Percentiles rank a stretch among this genome's conserved stretches.
These are phyloP conservation scores for Penicillium freii DNA, from an alignment of 2,329 filamentous ascomycete genomes.

Conservation along the genomic window DNA sequence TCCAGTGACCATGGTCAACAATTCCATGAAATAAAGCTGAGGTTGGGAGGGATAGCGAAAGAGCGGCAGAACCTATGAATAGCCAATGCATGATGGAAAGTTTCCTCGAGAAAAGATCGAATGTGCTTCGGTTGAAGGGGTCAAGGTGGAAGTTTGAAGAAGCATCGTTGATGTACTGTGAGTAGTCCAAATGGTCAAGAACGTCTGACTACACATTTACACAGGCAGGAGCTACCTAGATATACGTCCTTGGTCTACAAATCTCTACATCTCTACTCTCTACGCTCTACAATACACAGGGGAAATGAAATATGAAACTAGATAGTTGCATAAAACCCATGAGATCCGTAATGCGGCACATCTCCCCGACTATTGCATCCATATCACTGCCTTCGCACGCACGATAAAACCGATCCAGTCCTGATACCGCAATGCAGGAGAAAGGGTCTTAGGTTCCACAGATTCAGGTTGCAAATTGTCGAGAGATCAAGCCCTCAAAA, in stretches of 20 bases:
- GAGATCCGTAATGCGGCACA: not conserved
- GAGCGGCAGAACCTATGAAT: not conserved
- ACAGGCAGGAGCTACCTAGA: not conserved
- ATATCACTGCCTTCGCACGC: not conserved
- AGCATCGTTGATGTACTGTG: not conserved
- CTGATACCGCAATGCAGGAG: not conserved
- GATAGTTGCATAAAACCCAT: not conserved
- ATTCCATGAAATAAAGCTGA: constrained; percentile 4
- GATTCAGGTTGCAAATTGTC: not conserved
- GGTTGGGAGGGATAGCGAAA: constrained; percentile 7
- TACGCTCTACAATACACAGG: not conserved
- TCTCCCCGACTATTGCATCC: not conserved
- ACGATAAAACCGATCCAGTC: not conserved
- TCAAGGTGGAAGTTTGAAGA: not conserved
- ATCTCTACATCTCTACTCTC: not conserved
- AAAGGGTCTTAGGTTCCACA: not conserved
- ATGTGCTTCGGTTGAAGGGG: not conserved
- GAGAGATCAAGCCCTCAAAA: constrained; percentile 1
- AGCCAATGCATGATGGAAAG: constrained; percentile 8
- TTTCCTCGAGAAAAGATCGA: not conserved
- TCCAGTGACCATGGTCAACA: constrained; percentile 13
- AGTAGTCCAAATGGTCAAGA: not conserved
- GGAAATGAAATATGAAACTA: not conserved
- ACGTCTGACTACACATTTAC: not conserved
- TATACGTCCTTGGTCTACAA: not conserved